Base-by-base conservation (phyloP, 148 eudicot genomes). In the Chenopodium album region DNA sequence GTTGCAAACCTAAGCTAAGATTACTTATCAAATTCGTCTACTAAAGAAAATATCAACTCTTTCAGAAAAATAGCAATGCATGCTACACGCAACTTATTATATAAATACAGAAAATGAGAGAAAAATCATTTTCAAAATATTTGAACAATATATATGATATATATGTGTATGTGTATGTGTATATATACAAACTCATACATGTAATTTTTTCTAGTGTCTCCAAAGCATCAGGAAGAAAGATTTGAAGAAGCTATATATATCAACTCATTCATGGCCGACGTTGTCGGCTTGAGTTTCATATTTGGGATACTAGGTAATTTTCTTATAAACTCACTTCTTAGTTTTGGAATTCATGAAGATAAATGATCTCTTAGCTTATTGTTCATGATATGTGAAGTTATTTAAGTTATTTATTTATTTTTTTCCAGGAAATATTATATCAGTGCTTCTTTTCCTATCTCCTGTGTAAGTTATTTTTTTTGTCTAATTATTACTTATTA, bases 391-490 rank as follows among this genome's bases (percentile, higher is more conserved):
- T 69, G 2, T 69, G 47, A 34, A 19, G n/a, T 20, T 66, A 5
- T 14, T 12, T 56, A 17, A 14, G 0, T 56, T 16, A 4, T 0
- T 4, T 56, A 17, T 4, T 29, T 59, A 37, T 48, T 0, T 10
- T 71, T 19, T 78, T 84, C 68, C 87, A 88, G 92, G 92, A 37
- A 90, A 90, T 62, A 82, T 90, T 48, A 88, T 88, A 72, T 88
- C 90, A 37, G 87, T 86, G 37, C 73, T 85, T 26, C 82, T 90
- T 82, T 90, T 90, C 78, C 88, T 87, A 63, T 85, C 92, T 75
- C 92, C 92, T n/a, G 76, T 78, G 92, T 90, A 85, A 87, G 92
- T 85, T 0, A 9, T 46, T 22, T 1, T 22, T 1, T 48, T 63
- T 29, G 1, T 22, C 46, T 41, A 11, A 7, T 47, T 47, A 47